A percentile compares a stretch with the other conserved stretches of the same genome.
These are phyloP conservation scores for Tolypocladium album DNA, from an alignment of 2,329 filamentous ascomycete species.

Conservation along the genomic window DNA sequence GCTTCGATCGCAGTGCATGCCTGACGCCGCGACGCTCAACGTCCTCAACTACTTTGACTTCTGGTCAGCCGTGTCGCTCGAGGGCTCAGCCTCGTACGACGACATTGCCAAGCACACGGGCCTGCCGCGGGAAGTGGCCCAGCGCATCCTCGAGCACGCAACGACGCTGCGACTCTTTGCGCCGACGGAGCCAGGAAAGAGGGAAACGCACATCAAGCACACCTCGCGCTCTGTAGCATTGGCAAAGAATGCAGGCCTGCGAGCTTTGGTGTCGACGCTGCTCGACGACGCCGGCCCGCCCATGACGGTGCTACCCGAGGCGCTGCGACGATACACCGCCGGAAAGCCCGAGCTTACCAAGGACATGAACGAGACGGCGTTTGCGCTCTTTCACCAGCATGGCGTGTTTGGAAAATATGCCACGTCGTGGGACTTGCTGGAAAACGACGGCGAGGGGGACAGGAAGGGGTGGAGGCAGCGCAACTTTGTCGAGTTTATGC, in stretches of 20 bases:
- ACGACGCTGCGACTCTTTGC: constrained; percentile 27
- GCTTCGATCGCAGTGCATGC: constrained; percentile 21
- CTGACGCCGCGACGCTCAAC: constrained; percentile 32
- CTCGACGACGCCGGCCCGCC: constrained; percentile 26
- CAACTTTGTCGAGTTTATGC: constrained; percentile 29
- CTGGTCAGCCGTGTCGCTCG: constrained; percentile 37
- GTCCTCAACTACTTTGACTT: constrained; percentile 42
- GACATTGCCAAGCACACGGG: constrained; percentile 25
- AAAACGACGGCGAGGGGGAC: constrained; percentile 28
- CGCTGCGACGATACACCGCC: constrained; percentile 18
- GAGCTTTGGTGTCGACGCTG: constrained; percentile 24
- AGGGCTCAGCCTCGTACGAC: constrained; percentile 30
- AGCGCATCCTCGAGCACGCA: constrained; percentile 26
- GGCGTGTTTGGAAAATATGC: constrained; percentile 16
- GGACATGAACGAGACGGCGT: constrained; percentile 23
- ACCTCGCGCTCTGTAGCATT: constrained; percentile 27
- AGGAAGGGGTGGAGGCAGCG: constrained; percentile 25
- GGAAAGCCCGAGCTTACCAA: constrained; percentile 19
- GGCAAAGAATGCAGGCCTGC: constrained; percentile 19
- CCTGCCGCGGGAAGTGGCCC: constrained; percentile 27
- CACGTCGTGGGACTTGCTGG: constrained; percentile 27
- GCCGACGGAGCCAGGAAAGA: constrained; percentile 9
- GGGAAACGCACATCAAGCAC: constrained; percentile 18
- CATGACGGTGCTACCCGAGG: constrained; percentile 21
- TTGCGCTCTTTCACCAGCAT: constrained; percentile 22